A percentile compares a stretch with the other conserved stretches of the same genome.
phyloP scores from a whole-genome alignment of 345 rosid genomes.

The Eucalyptus marginata region DNA sequence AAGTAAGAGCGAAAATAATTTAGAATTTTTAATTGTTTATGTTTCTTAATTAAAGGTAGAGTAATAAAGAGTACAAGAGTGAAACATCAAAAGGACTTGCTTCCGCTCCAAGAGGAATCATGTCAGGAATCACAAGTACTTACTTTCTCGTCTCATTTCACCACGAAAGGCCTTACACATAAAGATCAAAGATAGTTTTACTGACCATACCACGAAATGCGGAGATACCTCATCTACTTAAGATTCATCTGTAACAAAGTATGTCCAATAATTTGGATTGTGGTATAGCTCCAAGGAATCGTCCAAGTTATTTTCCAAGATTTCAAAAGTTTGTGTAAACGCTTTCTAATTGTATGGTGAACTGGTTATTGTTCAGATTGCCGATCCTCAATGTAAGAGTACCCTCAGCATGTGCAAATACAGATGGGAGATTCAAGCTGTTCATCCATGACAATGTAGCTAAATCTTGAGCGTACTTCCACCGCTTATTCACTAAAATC shows the following conservation, averaged over 20 bases:
- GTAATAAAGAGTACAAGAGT: neutral
- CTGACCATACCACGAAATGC: neutral
- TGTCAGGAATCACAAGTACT: neutral
- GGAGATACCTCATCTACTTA: neutral
- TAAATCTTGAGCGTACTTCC: neutral
- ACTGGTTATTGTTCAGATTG: neutral
- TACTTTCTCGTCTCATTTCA: neutral
- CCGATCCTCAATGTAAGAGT: neutral
- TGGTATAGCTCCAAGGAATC: neutral
- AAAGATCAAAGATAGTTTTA: neutral
- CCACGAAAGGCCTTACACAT: neutral
- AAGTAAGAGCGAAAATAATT: neutral
- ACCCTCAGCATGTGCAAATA: neutral
- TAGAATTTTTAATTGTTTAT: accelerated
- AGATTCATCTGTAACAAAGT: neutral
- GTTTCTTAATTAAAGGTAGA: neutral
- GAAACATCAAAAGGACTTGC: neutral
- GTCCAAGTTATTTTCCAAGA: neutral
- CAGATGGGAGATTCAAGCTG: neutral
- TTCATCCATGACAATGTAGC: neutral
- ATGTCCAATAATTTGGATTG: neutral
- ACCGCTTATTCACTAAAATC: neutral
- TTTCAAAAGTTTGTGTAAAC: too few species aligned
- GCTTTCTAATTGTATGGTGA: neutral
- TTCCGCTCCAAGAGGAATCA: neutral